These are phyloP conservation scores for Cyanidium caldarium DNA, from an alignment of 23 red algal species.

Conservation along the genomic window DNA sequence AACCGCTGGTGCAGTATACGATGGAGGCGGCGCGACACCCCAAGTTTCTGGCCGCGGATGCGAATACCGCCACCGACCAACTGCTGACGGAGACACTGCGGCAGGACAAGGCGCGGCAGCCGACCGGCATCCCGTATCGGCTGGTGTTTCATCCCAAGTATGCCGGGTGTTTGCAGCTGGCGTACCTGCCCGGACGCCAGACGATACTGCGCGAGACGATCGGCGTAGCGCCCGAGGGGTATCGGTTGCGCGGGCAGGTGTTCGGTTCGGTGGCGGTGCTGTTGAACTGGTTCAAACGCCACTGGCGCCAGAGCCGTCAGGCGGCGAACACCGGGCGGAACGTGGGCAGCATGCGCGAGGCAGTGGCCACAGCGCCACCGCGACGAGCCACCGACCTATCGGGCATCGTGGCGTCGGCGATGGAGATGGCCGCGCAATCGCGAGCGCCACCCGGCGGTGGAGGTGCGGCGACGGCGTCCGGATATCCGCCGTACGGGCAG, in stretches of 20 bases:
- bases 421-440: too few species aligned
- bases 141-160: not conserved
- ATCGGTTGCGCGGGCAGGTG: not conserved
- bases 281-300: conserved; percentile 6
- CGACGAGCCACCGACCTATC: too few species aligned
- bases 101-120: not conserved
- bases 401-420: too few species aligned
- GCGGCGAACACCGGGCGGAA: too few species aligned
- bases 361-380: too few species aligned
- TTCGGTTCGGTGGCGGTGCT: not conserved
- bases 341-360: too few species aligned
- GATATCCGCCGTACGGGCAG: too few species aligned
- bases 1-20: not conserved
- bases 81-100: too few species aligned
- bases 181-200: not conserved
- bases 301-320: too few species aligned
- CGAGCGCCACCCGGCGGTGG: too few species aligned
- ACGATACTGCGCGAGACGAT: not conserved
- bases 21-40: not conserved
- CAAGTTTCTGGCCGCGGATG: not conserved
- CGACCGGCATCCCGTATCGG: conserved; percentile 1
- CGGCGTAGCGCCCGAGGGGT: not conserved
- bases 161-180: not conserved
- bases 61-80: not conserved
- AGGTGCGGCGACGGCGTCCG: too few species aligned